Base-by-base conservation (phyloP, 805 yeast genomes). In the Isabelozyma rhagii region DNA sequence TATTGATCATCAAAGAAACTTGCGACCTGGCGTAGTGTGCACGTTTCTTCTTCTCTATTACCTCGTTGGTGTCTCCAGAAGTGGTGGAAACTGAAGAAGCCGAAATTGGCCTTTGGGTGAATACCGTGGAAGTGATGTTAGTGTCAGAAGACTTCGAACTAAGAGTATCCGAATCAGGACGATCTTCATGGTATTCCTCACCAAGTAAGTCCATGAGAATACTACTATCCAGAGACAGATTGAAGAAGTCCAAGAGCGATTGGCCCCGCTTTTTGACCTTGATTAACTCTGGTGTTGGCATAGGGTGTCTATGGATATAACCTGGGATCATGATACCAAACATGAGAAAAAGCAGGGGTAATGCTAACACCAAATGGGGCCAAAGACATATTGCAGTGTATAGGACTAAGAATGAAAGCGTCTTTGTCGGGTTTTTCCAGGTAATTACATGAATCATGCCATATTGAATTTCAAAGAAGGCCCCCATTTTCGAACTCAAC, bases 361-460 rank as follows among this genome's bases (percentile, higher is more conserved):
- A 72, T 1, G 83, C 74, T 39, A 87, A 64, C 10, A 89, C 69
- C 45, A 87, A 65, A 61, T 83, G 83, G 0, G 97, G 97, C 69
- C 87, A 79, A 36, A 85, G 64, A 57, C 94, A 87, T 1, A 84
- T 69, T 51, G 82, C 74, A 0, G 97, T 84, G 55, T 86, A 84
- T 1, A 82, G 53, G 5, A 85, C 69, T 47, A 89, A 66, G 18
- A 72, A 62, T 0, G 85, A 72, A 5, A 91, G 54, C 0, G 97
- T 91, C 52, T 82, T 78, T 0, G 87, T 73, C 0, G 96, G 92
- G 27, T 77, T 73, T 51, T 83, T 80, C 97, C 97, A 92, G 4
- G 88, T 79, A 21, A 89, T 51, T 0, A 87, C 61, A 45, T 82
- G 79, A 6, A 84, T 72, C 1, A 85, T 41, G 2, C 83, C 81